These are phyloP conservation scores for Ziziphus jujuba DNA, from an alignment of 306 rosid species.

Conservation along the genomic window DNA sequence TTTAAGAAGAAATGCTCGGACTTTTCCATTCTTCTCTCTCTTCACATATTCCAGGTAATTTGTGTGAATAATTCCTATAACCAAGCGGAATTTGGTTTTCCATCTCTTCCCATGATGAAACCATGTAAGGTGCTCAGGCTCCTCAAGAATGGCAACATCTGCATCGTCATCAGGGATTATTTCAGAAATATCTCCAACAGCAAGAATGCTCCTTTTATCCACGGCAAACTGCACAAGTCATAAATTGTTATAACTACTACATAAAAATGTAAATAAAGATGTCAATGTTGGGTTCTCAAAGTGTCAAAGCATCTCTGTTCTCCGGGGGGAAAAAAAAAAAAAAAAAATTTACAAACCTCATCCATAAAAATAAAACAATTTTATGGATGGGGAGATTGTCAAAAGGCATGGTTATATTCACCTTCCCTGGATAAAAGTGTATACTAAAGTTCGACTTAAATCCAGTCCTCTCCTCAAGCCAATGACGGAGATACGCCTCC, in stretches of 20 bases:
- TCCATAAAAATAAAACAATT: not conserved
- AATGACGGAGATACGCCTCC: conserved; percentile 63
- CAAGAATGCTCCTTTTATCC: conserved; percentile 94
- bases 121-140: conserved; percentile 98
- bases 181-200: conserved; percentile 92
- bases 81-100: conserved; percentile 79
- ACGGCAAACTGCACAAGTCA: conserved; percentile 56
- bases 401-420: conserved; percentile 30
- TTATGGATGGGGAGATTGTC: not conserved
- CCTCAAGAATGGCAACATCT: conserved; percentile 95
- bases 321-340: too few relatives aligned
- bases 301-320: not conserved
- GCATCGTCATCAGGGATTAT: conserved; percentile 73
- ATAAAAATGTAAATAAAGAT: conserved; percentile 1
- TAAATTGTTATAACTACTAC: conserved; percentile 21
- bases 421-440: conserved; percentile 82
- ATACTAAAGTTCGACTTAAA: conserved; percentile 54
- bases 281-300: not conserved
- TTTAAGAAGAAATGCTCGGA: conserved; percentile 72
- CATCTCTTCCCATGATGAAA: conserved; percentile 97
- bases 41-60: conserved; percentile 95
- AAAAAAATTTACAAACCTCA: not conserved
- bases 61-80: conserved; percentile 87
- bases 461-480: conserved; percentile 84
- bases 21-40: conserved; percentile 85